Evolutionary conservation across 805 yeast species (phyloP).

Genomic region (Wickerhamia fluorescens): DNA sequence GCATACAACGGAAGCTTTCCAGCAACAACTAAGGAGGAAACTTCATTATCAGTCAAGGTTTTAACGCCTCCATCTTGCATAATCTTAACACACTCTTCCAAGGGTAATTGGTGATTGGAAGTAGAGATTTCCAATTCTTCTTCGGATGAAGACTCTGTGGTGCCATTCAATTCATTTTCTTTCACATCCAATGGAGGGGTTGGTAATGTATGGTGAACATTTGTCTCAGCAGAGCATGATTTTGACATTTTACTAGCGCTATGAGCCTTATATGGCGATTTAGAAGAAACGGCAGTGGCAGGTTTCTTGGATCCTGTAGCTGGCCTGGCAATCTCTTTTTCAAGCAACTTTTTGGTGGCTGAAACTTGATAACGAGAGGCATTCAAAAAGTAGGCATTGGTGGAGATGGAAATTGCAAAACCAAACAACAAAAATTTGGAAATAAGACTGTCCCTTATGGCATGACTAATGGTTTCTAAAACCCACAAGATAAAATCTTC

Average conservation of each 20-base stretch:
- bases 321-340: conserved; percentile 31
- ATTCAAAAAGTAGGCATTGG: conserved; percentile 79
- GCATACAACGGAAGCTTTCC: conserved; percentile 91
- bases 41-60: conserved; percentile 63
- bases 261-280: conserved; percentile 1
- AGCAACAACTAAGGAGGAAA: conserved; percentile 57
- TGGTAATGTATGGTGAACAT: conserved; percentile 1
- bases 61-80: conserved; percentile 68
- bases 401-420: conserved; percentile 67
- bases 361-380: conserved; percentile 67
- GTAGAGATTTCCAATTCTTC: conserved; percentile 19
- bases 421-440: conserved; percentile 70
- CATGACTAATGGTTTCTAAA: conserved; percentile 51
- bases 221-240: neutral
- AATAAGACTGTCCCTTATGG: conserved; percentile 73
- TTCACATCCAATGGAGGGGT: conserved; percentile 9
- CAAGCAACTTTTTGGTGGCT: conserved; percentile 34
- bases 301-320: conserved; percentile 5
- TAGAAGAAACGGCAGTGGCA: neutral
- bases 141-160: conserved; percentile 15
- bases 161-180: conserved; percentile 5
- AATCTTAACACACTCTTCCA: conserved; percentile 56
- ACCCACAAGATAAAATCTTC: conserved; percentile 54
- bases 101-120: conserved; percentile 28
- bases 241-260: neutral